Conservation (phyloP, 352 stramenopile genomes). For the Phytophthora hibernalis region DNA sequence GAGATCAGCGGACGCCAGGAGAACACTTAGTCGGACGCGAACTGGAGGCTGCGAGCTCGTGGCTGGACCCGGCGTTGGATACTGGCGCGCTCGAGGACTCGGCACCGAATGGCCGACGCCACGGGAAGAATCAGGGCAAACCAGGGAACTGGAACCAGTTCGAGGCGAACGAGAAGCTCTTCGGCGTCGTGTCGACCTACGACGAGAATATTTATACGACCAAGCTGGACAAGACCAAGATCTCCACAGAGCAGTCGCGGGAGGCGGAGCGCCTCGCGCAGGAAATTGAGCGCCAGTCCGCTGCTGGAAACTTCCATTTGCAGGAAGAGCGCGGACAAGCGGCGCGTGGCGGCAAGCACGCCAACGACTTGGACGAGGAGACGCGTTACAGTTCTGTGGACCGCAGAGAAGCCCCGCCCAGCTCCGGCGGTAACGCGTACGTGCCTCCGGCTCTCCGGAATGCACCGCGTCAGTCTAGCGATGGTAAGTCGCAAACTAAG, state of each 20-base stretch:
- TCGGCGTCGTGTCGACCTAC: conserved; percentile 95
- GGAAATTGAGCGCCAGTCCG: conserved; percentile 94
- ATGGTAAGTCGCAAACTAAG: conserved; percentile 34
- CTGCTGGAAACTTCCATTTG: conserved; percentile 93
- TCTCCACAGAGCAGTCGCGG: conserved; percentile 89
- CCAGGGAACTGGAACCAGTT: conserved; percentile 95
- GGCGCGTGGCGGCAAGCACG: conserved; percentile 34
- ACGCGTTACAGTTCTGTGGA: conserved; percentile 96
- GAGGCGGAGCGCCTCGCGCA: conserved; percentile 93
- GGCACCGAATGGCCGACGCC: conserved; percentile 29
- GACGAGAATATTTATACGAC: conserved; percentile 99
- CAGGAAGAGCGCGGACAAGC: conserved; percentile 92
- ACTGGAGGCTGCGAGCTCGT: conserved; percentile 74
- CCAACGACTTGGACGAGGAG: conserved; percentile 93
- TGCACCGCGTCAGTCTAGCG: conserved; percentile 48
- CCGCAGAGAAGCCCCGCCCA: conserved; percentile 29
- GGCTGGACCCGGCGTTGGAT: conserved; percentile 84
- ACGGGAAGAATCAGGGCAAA: conserved; percentile 42
- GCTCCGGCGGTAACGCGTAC: conserved; percentile 51
- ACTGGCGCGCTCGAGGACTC: conserved; percentile 73
- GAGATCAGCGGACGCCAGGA: conserved; percentile 87
- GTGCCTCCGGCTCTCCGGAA: conserved; percentile 74
- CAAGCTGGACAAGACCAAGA: conserved; percentile 93
- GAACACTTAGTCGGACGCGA: conserved; percentile 78
- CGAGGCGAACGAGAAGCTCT: conserved; percentile 96